Base-by-base conservation (phyloP, 2,329 filamentous ascomycete species). In the Microsporum audouinii region DNA sequence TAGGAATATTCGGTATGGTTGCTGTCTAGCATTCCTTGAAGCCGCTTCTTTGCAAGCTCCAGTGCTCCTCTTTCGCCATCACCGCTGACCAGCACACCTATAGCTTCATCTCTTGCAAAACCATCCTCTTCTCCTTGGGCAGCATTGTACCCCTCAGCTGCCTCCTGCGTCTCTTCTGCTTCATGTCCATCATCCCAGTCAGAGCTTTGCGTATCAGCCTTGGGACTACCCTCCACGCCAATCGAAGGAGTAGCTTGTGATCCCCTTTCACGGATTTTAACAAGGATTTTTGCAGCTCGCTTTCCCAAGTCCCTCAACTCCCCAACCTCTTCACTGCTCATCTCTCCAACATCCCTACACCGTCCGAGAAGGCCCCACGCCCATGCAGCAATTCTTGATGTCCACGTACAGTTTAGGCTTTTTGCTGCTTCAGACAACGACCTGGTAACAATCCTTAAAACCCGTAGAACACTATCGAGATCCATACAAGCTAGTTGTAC, bases 291-390 rank as follows among this genome's bases (percentile, higher is more conserved):
- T 76, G 79, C 84, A 0, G 90, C 90, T 65, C 85, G 82, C 73
- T 90, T 89, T 0, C 88, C 91, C 38, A 97, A 72, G 62, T 94
- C 89, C 58, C 92, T 81, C 33, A 96, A 77, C 68, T 85, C 84
- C 3, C 85, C 86, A 36, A 95, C 83, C 68, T 94, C 88, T 49
- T 84, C 82, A 64, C 89, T 87, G 63, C 84, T 83, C 71, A 96
- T 77, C 71, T 88, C 85, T 1, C 90, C 90, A 7, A 84, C 77
- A 39, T 89, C 88, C 0, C 88, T 86, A 62, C 92, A 80, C 61
- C 85, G 82, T 2, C 88, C 89, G 51, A 96, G 77, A 61, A 96
- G 73, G 0, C 87, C 85, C 91, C 91, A 96, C 2, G 89, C 78
- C 92, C 92, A 97, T 14, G 84, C 81, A 63, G 89, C 91, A 3